Percentiles rank a stretch among this genome's conserved stretches.
phyloP scores from a whole-genome alignment of 2,329 filamentous ascomycete species.

The Myriangium duriaei region DNA sequence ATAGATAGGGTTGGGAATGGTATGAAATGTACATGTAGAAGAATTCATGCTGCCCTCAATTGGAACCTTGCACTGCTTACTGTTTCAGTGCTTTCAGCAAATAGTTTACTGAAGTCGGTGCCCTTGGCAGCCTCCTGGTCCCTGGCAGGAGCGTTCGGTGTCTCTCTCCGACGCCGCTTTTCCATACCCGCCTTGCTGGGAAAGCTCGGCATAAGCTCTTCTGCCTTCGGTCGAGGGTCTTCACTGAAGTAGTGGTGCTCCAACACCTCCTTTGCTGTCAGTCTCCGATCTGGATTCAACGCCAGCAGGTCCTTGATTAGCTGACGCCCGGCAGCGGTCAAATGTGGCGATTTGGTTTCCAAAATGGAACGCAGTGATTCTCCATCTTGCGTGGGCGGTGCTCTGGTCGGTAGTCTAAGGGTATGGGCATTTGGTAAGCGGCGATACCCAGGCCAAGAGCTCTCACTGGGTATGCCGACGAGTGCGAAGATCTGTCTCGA shows the following conservation, averaged over 20 bases:
- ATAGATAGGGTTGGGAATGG: slow-evolving; percentile 28
- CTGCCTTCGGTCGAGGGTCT: slow-evolving; percentile 78
- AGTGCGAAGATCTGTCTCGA: slow-evolving; percentile 61
- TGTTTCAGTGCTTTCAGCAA: slow-evolving; percentile 35
- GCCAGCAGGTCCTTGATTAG: slow-evolving; percentile 60
- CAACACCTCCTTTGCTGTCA: slow-evolving; percentile 61
- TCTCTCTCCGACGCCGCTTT: slow-evolving; percentile 56
- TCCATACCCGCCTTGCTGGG: slow-evolving; percentile 91
- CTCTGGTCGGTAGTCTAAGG: slow-evolving; percentile 1
- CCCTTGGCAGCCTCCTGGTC: slow-evolving; percentile 49
- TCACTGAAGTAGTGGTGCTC: slow-evolving; percentile 76
- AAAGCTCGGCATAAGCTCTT: slow-evolving; percentile 92
- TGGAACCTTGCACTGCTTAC: slow-evolving; percentile 37
- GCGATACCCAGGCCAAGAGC: slow-evolving; percentile 75
- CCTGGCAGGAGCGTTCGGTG: slow-evolving; percentile 70
- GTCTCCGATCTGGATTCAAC: slow-evolving; percentile 60
- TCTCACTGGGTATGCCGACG: slow-evolving; percentile 72
- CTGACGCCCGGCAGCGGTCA: slow-evolving; percentile 58
- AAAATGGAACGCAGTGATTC: slow-evolving; percentile 47
- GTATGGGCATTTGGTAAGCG: slow-evolving; percentile 73
- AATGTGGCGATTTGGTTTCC: slow-evolving; percentile 70
- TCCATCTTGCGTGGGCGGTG: neutral
- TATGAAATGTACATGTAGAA: neutral
- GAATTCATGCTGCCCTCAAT: slow-evolving; percentile 19
- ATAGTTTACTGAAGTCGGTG: slow-evolving; percentile 38